Evolutionary conservation across 2,329 filamentous ascomycete species (phyloP).

Genomic region (Fusarium euwallaceae): DNA sequence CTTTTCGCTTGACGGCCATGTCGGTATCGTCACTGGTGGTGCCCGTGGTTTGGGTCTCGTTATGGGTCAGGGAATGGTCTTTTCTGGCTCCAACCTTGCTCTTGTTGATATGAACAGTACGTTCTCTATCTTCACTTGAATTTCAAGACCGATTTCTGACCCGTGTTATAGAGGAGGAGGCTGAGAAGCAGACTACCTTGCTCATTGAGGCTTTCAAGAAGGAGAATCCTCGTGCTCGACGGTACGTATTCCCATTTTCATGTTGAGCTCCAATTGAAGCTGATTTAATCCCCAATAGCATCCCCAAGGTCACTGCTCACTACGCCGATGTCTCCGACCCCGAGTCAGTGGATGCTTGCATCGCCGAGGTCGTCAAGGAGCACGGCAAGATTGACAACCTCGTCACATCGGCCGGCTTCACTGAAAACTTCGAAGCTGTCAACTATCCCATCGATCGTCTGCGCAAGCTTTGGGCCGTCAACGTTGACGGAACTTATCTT

Average conservation of each 20-base stretch:
- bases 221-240: conserved; percentile 81
- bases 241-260: conserved; percentile 58
- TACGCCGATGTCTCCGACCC: conserved; percentile 88
- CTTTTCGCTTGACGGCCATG: conserved; percentile 88
- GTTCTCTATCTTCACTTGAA: conserved; percentile 48
- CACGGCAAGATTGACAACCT: conserved; percentile 92
- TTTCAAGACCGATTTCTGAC: conserved; percentile 25
- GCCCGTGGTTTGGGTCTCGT: conserved; percentile 90
- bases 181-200: conserved; percentile 78
- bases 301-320: conserved; percentile 90
- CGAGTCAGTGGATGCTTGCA: conserved; percentile 80
- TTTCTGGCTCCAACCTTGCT: conserved; percentile 88
- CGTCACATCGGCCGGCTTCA: conserved; percentile 96
- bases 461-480: conserved; percentile 94
- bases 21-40: conserved; percentile 89
- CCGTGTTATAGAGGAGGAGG: conserved; percentile 79
- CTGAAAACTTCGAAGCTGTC: conserved; percentile 93
- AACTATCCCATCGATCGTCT: conserved; percentile 92
- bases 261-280: not conserved
- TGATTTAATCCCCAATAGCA: conserved; percentile 54
- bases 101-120: conserved; percentile 94
- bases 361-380: conserved; percentile 68
- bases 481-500: conserved; percentile 91
- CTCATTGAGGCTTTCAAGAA: conserved; percentile 81
- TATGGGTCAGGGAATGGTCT: conserved; percentile 92